Evolutionary conservation across 2,329 filamentous ascomycete species (phyloP).

Genomic region (Coniella lustricola): DNA sequence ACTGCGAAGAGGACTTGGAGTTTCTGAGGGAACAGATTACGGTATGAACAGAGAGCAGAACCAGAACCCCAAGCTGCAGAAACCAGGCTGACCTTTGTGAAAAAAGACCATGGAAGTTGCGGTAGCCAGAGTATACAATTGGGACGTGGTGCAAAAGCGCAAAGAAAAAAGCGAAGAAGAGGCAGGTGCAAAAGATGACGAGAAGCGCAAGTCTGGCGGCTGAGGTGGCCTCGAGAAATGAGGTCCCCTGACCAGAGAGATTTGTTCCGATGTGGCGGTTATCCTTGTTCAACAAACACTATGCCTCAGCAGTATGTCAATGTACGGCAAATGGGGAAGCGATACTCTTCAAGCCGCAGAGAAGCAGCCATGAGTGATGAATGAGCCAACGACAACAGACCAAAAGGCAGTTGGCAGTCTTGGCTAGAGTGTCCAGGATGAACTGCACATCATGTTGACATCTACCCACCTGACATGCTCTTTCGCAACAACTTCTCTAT

Average conservation of each 20-base stretch:
- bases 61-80: not conserved
- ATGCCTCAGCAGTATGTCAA: not conserved
- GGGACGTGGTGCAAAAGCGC: conserved; percentile 92
- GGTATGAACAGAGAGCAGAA: conserved; percentile 45
- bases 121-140: conserved; percentile 96
- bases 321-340: not conserved
- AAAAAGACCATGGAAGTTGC: conserved; percentile 88
- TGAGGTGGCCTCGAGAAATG: conserved; percentile 14
- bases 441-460: no score
- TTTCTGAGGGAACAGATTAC: conserved; percentile 96
- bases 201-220: conserved; percentile 24
- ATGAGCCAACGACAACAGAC: no score
- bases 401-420: no score
- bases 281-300: not conserved
- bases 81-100: conserved; percentile 3
- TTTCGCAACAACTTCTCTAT: no score
- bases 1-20: conserved; percentile 93
- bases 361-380: no score
- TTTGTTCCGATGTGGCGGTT: conserved; percentile 2
- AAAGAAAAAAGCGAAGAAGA: conserved; percentile 74
- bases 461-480: no score
- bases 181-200: conserved; percentile 33
- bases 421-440: no score
- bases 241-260: not conserved
- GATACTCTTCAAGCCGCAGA: not conserved